Evolutionary conservation across 225 moss, liverwort and hornwort genomes (phyloP), one percentile per base, ranked within the genome.

Genomic region (Rhytidiadelphus loreus): DNA sequence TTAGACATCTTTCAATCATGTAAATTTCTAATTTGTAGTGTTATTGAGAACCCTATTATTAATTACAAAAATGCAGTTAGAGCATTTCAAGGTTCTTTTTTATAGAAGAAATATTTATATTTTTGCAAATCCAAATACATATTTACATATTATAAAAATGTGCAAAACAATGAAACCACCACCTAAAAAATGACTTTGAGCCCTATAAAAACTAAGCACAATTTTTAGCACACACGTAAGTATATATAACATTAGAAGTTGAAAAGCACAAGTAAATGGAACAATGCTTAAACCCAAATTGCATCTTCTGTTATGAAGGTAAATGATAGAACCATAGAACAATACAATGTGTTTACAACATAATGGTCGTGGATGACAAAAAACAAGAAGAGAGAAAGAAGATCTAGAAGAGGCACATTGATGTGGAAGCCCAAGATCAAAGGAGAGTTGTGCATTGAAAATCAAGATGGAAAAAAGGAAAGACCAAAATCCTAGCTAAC

Each of bases 341-440:
- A 35, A 66, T 37, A 11, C 21, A 66, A 37, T 21, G 13, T 37
- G 2, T 66, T 66, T n/a, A 12, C 2, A 66, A 5, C 22, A n/a
- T n/a, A 7, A 66, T 7, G n/a, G 12, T 0, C 0, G 10, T 21
- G 4, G 66, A 12, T 66, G n/a, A 19, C 1, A 37, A 8, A 20
- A 21, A 37, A 16, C 16, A 4, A 63, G 32, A 33, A 16, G 8
- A 15, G 5, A 65, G 9, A 63, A 35, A 35, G 5, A 65, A 37
- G 18, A 65, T 2, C 3, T 16, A 65, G 6, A 65, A 20, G 11
- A 37, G 7, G 66, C 12, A 12, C 37, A 66, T 37, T 6, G 4
- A 12, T 33, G 21, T 37, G 1, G 37, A 65, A 37, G 37, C 1
- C 6, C 11, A 37, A 37, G 3, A 21, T 12, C 6, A 66, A 66